phyloP scores from a whole-genome alignment of 306 rosid species.

The Glycine soja region DNA sequence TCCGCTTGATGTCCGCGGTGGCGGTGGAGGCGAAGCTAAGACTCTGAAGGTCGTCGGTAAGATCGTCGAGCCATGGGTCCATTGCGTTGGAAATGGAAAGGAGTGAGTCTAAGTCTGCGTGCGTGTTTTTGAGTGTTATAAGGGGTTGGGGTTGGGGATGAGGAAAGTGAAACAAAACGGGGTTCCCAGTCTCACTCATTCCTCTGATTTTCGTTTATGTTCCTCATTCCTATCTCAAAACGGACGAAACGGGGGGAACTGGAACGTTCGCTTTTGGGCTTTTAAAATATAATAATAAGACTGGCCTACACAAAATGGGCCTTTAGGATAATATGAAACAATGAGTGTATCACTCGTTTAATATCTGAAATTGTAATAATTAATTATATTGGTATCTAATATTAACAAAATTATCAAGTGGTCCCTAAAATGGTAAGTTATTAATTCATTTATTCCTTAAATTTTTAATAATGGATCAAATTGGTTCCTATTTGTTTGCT shows the following conservation, averaged over 20 bases:
- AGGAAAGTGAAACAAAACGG: slow-evolving; percentile 27
- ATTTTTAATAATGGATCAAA: no score
- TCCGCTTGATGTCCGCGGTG: slow-evolving; percentile 63
- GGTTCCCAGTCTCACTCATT: background rate
- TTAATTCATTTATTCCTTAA: no score
- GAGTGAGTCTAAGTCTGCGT: background rate
- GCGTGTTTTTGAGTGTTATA: background rate
- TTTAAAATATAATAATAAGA: background rate
- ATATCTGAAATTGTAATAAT: no score
- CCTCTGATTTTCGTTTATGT: background rate
- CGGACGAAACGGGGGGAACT: background rate
- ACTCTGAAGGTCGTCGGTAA: slow-evolving; percentile 81
- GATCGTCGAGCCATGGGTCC: slow-evolving; percentile 81
- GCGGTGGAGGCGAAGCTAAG: slow-evolving; percentile 79
- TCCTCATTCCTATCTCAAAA: background rate
- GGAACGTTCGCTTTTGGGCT: slow-evolving; percentile 20
- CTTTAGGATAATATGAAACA: background rate
- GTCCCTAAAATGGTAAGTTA: no score
- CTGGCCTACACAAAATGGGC: background rate
- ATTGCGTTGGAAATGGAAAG: slow-evolving; percentile 44
- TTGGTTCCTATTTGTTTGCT: no score
- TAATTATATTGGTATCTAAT: no score
- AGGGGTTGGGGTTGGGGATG: background rate
- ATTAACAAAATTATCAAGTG: no score
- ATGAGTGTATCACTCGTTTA: no score